These are phyloP conservation scores for Diutina sp. DNA, from an alignment of 1,139 yeast species.

Conservation along the genomic window DNA sequence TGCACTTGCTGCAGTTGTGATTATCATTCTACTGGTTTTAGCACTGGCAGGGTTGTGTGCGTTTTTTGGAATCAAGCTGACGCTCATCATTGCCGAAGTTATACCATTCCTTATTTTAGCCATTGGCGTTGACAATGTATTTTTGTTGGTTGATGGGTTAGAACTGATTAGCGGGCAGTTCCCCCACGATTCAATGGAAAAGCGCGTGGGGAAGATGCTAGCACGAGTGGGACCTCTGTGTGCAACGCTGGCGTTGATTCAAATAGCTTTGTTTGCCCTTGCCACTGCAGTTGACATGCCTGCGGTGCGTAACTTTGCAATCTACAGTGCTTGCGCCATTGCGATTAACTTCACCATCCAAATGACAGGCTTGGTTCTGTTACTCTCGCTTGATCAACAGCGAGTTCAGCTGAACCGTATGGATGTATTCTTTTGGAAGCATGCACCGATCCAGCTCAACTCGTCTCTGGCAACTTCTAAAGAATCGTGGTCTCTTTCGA, in stretches of 20 bases:
- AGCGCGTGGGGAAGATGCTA: constrained; percentile 50
- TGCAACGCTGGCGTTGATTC: constrained; percentile 62
- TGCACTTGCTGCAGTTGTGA: constrained; percentile 71
- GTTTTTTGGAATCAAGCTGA: constrained; percentile 63
- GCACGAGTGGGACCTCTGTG: constrained; percentile 82
- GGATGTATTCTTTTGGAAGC: constrained; percentile 43
- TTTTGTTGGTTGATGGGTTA: constrained; percentile 71
- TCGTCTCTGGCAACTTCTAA: constrained; percentile 5
- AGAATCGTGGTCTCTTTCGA: constrained; percentile 15
- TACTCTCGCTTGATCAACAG: constrained; percentile 54
- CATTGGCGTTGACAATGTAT: constrained; percentile 89
- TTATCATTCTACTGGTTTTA: constrained; percentile 67
- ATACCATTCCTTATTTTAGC: constrained; percentile 92
- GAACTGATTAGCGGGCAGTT: constrained; percentile 29
- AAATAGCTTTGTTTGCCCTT: constrained; percentile 61
- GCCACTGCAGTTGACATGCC: constrained; percentile 88
- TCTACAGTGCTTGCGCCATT: constrained; percentile 82
- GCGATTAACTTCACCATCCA: constrained; percentile 66
- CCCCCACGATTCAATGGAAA: constrained; percentile 25
- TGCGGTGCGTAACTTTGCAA: constrained; percentile 86
- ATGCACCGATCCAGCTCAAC: constrained; percentile 4
- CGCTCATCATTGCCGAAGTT: constrained; percentile 89
- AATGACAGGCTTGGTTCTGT: constrained; percentile 67
- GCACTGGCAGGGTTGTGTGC: constrained; percentile 80
- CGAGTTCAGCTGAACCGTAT: constrained; percentile 46